Conservation (phyloP, 768 basidiomycete species). For the Favolaschia claudopus region DNA sequence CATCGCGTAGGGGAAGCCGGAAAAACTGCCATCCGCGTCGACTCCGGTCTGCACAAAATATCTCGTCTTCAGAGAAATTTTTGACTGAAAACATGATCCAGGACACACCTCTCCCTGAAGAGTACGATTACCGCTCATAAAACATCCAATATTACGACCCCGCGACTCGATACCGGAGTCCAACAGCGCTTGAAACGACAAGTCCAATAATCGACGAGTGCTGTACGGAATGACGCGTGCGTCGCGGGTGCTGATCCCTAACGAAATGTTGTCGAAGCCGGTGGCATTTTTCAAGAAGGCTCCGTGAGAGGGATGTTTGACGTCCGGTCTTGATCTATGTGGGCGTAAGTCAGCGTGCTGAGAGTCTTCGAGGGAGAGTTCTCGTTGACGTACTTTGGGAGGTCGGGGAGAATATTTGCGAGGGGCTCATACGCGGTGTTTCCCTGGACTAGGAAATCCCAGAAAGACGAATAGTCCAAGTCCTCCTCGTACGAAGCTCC, state of each 20-base stretch:
- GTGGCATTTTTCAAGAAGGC: conserved; percentile 3
- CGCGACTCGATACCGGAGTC: conserved; percentile 11
- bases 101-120: not conserved
- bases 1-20: conserved; percentile 28
- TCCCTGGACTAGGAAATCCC: conserved; percentile 1
- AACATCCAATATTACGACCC: not conserved
- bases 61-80: not conserved
- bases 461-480: conserved; percentile 5
- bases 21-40: conserved; percentile 3
- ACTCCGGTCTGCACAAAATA: not conserved
- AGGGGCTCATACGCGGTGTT: conserved; percentile 1
- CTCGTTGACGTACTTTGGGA: not conserved
- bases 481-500: not conserved
- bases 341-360: too few relatives aligned
- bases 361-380: too few relatives aligned
- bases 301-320: not conserved
- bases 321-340: not conserved
- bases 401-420: not conserved
- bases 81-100: not conserved
- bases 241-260: conserved; percentile 1
- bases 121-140: conserved; percentile 4
- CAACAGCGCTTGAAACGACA: conserved; percentile 9
- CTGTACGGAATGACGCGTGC: conserved; percentile 4
- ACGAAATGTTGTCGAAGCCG: conserved; percentile 5
- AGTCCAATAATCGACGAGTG: conserved; percentile 2